Evolutionary conservation across 2,329 filamentous ascomycete species (phyloP), one percentile per base, ranked within the genome.

Genomic region (Exophiala oligosperma): DNA sequence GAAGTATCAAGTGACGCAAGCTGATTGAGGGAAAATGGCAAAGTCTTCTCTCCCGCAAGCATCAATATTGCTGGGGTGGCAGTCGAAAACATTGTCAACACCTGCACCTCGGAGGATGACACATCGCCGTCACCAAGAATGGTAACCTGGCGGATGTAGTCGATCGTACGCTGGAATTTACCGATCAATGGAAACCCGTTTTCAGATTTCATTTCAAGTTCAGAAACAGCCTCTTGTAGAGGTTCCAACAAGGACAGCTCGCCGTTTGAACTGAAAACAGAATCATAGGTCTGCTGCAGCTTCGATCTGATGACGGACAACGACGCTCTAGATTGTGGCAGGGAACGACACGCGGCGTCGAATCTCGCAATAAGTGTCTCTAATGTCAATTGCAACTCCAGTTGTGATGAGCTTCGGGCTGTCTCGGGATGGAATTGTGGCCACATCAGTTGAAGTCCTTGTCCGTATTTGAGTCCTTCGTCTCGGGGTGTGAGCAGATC

Each of bases 391-490:
- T 79, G 64, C 2, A 70, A 67, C 21, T 72, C 60, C 4, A 81
- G 64, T 17, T 76, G 72, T 9, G 67, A 59, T 12, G 24, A n/a
- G 7, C 56, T 60, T 35, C 35, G 26, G 37, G 64, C 57, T 41
- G 58, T 59, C 26, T 56, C 56, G n/a, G 65, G 62, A 26, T 52
- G 64, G 54, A 66, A 68, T 9, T 21, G 37, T 29, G 53, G 53
- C 66, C 66, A 68, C 63, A 68, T 64, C 8, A 46, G 47, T 35
- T 66, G 64, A 5, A 67, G 56, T 14, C 63, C 59, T 35, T 58
- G 53, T n/a, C 66, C 66, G 8, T 73, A 73, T 48, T 72, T 71
- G 32, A 73, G 68, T 41, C 89, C 89, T 95, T 94, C 64, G 85
- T 87, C 11, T 0, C 64, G 61, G 9, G 65, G 67, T 6, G 66